Conservation (phyloP, 176 grass and related monocot species). For the Eragrostis nindensis region DNA sequence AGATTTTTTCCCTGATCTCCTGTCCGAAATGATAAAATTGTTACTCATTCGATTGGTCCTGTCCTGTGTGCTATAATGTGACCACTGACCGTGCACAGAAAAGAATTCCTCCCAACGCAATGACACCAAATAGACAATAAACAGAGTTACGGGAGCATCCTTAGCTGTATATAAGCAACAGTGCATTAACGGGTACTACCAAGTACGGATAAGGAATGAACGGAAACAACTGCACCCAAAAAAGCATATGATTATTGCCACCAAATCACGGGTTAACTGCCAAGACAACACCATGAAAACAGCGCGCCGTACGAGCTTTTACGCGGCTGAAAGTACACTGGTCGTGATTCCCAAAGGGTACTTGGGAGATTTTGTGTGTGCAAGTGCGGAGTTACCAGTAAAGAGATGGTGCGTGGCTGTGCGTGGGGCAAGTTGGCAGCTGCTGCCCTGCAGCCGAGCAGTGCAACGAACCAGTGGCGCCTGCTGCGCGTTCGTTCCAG, state of each 20-base stretch:
- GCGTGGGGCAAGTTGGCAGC: background rate
- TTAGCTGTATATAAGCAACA: background rate
- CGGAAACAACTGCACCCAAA: background rate
- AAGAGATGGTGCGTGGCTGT: conserved; percentile 12
- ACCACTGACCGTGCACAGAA: background rate
- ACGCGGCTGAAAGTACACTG: conserved; percentile 37
- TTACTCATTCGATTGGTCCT: background rate
- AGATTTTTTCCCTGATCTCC: too few relatives aligned
- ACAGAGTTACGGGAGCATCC: background rate
- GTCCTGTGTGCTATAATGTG: background rate
- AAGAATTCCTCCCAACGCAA: background rate
- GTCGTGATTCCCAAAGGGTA: conserved; percentile 35
- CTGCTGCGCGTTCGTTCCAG: background rate
- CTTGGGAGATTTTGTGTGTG: conserved; percentile 24
- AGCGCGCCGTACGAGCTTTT: conserved; percentile 11
- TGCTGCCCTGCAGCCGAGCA: conserved; percentile 8
- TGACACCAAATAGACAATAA: background rate
- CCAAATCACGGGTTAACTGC: conserved; percentile 17
- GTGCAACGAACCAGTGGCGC: conserved; percentile 10
- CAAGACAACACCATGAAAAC: background rate
- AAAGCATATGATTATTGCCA: conserved; percentile 1
- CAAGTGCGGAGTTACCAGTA: background rate
- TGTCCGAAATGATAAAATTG: background rate
- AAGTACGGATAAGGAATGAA: background rate
- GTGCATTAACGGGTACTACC: too few relatives aligned